phyloP scores from a whole-genome alignment of 176 grass and related monocot genomes.

The Otatea glauca region DNA sequence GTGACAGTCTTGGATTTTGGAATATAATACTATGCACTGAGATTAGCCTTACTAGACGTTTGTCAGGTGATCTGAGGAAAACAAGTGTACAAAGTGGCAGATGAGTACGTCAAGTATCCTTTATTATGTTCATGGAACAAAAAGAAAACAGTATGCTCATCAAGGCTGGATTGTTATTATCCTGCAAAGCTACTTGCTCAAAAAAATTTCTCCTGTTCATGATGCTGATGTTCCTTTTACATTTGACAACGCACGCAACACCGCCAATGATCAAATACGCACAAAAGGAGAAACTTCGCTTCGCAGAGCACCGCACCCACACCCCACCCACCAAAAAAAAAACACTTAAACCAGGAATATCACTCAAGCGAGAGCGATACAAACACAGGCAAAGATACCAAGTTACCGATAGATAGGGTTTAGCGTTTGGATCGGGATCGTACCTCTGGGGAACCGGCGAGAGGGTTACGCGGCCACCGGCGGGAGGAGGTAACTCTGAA shows the following conservation, averaged over 20 bases:
- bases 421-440: neutral
- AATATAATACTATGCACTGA: no score
- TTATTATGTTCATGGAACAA: slow-evolving; percentile 12
- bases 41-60: no score
- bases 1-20: no score
- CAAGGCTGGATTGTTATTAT: slow-evolving; percentile 11
- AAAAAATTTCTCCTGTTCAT: no score
- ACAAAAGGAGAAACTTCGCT: no score
- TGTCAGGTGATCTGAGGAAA: neutral
- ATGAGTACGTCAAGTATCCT: neutral
- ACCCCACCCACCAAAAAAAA: no score
- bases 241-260: no score
- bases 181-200: slow-evolving; percentile 37
- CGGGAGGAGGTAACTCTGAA: neutral
- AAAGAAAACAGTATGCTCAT: slow-evolving; percentile 31
- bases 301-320: no score
- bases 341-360: neutral
- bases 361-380: neutral
- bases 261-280: no score
- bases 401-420: neutral
- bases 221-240: no score
- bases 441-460: slow-evolving; percentile 48
- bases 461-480: no score
- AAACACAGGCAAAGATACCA: neutral
- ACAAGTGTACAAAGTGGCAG: neutral